Evolutionary conservation across 129 eudicot genomes (phyloP).

Genomic region (Apium graveolens): DNA sequence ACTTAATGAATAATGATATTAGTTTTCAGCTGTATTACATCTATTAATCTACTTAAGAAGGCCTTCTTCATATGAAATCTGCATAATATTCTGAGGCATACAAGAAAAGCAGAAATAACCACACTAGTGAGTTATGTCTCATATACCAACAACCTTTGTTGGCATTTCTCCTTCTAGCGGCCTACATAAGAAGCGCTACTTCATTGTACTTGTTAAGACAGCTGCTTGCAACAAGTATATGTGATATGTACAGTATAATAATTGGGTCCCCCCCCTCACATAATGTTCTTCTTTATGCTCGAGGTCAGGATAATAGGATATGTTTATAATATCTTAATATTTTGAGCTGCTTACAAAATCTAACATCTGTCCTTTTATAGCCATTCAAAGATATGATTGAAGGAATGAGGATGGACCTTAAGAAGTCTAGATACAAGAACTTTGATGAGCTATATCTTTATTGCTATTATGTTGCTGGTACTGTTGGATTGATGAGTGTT

Average conservation of each 20-base stretch:
- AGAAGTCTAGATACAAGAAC: constrained; percentile 89
- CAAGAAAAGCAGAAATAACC: background rate
- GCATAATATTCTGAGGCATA: background rate
- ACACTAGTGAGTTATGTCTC: background rate
- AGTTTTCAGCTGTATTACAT: background rate
- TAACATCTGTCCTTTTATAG: constrained; percentile 28
- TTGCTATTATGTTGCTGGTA: constrained; percentile 97
- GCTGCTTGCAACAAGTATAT: background rate
- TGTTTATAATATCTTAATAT: background rate
- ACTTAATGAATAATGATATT: background rate
- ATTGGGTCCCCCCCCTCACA: background rate
- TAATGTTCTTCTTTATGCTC: background rate
- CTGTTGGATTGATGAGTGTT: constrained; percentile 97
- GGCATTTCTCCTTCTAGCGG: background rate
- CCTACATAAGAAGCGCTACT: background rate
- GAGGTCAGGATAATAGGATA: background rate
- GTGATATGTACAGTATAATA: background rate
- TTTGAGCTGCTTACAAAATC: constrained; percentile 1
- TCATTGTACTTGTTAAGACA: background rate
- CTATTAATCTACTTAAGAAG: background rate
- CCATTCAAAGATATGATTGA: constrained; percentile 99
- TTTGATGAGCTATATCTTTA: constrained; percentile 90
- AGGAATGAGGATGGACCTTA: constrained; percentile 96
- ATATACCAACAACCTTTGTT: background rate
- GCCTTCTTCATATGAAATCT: background rate